Base-by-base conservation (phyloP, 176 grass and related monocot genomes). In the Pontederia crassipes region DNA sequence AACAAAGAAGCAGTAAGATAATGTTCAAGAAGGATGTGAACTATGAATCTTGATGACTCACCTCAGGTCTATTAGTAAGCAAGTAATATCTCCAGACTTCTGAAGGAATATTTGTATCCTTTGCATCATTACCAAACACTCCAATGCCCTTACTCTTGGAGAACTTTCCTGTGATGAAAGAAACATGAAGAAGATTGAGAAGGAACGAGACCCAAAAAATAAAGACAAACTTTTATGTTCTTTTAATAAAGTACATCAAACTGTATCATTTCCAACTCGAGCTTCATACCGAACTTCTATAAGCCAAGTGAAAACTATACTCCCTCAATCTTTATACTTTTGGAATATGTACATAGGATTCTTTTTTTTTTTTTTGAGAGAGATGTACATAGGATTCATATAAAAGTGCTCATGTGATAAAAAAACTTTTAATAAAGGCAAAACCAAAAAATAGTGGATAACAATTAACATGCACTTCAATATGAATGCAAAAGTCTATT, bases 11-110 rank as follows among this genome's bases (percentile, higher is more conserved):
- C 81, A 40, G 53, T 64, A 11, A 69, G 45, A 75, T 48, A 86
- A 11, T 55, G 51, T 65, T 35, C 51, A 77, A 45, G 69, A 60
- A 71, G 35, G 16, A 26, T 58, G n/a, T 50, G 54, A 64, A 86
- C 66, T 77, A 62, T 11, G 28, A 28, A 11, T 59, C 1, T 12
- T 59, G 10, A 28, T 8, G 18, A 59, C 57, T 24, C 17, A 96
- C 92, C 79, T 91, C 92, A 68, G 92, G 87, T 35, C 83, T 80
- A 75, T 96, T 96, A 71, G 82, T 96, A 58, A 96, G 83, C 72
- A 96, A 73, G 64, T 96, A 96, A 58, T 96, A 90, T 59, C 92
- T 76, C 92, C 92, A 96, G 55, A 96, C 87, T 88, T 90, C 83
- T 62, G 86, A 47, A 54, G 87, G 75, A 83, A 96, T 88, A 50